These are phyloP conservation scores for Chamaecyparis obtusa DNA, from an alignment of 75 land plant genomes.

Conservation along the genomic window DNA sequence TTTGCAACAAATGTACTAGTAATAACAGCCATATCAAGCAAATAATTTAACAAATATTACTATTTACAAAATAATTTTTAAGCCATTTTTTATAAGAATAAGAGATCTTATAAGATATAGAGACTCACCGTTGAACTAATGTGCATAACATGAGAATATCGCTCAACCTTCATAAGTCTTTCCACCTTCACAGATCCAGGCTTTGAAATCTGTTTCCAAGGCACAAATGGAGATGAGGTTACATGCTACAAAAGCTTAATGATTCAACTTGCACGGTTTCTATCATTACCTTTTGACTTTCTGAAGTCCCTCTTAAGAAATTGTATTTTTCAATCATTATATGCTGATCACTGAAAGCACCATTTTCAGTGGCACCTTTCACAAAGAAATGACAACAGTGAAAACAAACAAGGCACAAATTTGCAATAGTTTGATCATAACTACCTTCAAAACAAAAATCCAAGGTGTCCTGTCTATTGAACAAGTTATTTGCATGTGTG, in stretches of 20 bases:
- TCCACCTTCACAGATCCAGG: conserved; percentile 95
- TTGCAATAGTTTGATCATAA: not conserved
- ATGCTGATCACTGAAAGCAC: not conserved
- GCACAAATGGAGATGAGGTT: not conserved
- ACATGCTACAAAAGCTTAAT: not conserved
- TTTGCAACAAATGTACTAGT: not conserved
- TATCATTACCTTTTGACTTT: not conserved
- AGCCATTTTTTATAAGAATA: not conserved
- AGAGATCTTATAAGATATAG: not conserved
- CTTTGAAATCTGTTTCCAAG: conserved; percentile 66
- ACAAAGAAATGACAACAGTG: conserved; percentile 3
- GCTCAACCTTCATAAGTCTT: conserved; percentile 88
- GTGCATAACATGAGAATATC: conserved; percentile 99
- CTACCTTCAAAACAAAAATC: not conserved
- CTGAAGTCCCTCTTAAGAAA: not conserved
- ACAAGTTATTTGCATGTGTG: not conserved
- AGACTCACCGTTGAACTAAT: conserved; percentile 90
- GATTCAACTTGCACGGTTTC: not conserved
- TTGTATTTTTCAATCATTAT: not conserved
- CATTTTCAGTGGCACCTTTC: not conserved
- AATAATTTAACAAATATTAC: not conserved
- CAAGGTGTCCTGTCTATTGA: not conserved
- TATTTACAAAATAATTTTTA: not conserved
- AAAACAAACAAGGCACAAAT: not conserved
- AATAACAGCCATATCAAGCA: not conserved